Evolutionary conservation across 208 protist genomes (phyloP).

Genomic region (Balamuthia mandrillaris): DNA sequence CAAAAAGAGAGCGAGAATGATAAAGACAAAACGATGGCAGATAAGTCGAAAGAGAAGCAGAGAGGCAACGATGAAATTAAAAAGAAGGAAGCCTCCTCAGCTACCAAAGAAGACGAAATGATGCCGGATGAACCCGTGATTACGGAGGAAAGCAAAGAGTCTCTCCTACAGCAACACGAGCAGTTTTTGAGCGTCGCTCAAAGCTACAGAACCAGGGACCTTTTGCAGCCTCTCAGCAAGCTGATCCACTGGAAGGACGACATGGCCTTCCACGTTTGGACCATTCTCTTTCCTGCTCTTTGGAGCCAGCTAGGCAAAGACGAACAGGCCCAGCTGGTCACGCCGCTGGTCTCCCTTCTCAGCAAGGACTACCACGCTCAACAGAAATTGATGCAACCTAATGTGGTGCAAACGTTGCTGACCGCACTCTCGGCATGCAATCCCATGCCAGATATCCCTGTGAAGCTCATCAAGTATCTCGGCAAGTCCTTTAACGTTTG

Average conservation of each 20-base stretch:
- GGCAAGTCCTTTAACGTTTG: constrained; percentile 22
- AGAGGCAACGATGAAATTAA: too few relatives aligned
- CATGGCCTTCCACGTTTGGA: constrained; percentile 10
- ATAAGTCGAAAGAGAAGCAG: too few relatives aligned
- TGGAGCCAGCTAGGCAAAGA: background rate
- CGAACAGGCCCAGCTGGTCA: background rate
- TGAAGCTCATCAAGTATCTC: constrained; percentile 11
- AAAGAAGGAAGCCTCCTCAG: too few relatives aligned
- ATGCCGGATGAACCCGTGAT: too few relatives aligned
- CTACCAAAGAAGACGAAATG: too few relatives aligned
- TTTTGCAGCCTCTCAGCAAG: too few relatives aligned
- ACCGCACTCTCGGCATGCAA: background rate
- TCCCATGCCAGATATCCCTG: background rate
- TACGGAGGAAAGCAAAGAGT: too few relatives aligned
- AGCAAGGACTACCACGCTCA: background rate
- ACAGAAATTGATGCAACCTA: background rate
- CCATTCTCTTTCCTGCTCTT: background rate
- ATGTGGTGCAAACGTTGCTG: background rate
- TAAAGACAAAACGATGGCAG: too few relatives aligned
- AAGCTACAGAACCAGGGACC: too few relatives aligned
- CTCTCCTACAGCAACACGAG: too few relatives aligned
- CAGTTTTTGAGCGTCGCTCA: too few relatives aligned
- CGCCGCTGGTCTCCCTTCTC: background rate
- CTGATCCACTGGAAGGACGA: background rate
- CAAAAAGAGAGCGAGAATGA: too few relatives aligned